phyloP scores from a whole-genome alignment of 2,329 filamentous ascomycete genomes.

The Fusarium graminum region DNA sequence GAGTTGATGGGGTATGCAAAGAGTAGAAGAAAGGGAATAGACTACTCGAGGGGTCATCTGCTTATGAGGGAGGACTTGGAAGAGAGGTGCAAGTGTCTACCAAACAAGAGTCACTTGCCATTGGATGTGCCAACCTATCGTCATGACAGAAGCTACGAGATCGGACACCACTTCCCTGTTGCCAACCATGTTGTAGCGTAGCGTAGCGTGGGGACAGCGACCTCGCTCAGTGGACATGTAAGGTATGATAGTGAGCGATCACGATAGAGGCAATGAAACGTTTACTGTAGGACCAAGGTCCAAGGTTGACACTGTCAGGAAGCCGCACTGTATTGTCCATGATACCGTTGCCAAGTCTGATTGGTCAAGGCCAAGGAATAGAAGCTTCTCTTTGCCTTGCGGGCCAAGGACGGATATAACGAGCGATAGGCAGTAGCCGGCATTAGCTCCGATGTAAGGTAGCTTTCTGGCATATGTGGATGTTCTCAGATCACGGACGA shows the following conservation, averaged over 20 bases:
- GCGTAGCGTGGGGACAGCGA: conserved; percentile 31
- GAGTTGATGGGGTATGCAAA: conserved; percentile 1
- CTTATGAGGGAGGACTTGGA: conserved; percentile 30
- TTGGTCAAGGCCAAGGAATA: conserved; percentile 16
- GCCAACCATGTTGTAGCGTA: conserved; percentile 32
- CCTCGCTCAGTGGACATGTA: conserved; percentile 26
- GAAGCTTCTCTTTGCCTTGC: conserved; percentile 10
- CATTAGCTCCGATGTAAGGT: conserved; percentile 39
- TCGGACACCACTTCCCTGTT: conserved; percentile 18
- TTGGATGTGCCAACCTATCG: conserved; percentile 30
- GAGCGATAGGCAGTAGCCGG: conserved; percentile 5
- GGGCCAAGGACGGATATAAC: conserved; percentile 18
- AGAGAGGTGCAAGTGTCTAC: conserved; percentile 11
- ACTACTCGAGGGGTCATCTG: conserved; percentile 26
- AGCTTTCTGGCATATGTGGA: conserved; percentile 18
- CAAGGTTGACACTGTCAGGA: conserved; percentile 27
- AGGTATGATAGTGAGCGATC: conserved; percentile 29
- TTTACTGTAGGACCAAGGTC: conserved; percentile 33
- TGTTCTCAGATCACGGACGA: conserved; percentile 34
- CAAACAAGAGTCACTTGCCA: conserved; percentile 22
- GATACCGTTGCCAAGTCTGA: conserved; percentile 21
- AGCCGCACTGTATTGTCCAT: conserved; percentile 39
- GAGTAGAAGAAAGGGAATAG: conserved; percentile 10
- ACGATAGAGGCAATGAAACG: conserved; percentile 36
- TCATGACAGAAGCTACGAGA: conserved; percentile 26